These are phyloP conservation scores for Podosphaera aphanis DNA, from an alignment of 2,329 filamentous ascomycete genomes.

Conservation along the genomic window DNA sequence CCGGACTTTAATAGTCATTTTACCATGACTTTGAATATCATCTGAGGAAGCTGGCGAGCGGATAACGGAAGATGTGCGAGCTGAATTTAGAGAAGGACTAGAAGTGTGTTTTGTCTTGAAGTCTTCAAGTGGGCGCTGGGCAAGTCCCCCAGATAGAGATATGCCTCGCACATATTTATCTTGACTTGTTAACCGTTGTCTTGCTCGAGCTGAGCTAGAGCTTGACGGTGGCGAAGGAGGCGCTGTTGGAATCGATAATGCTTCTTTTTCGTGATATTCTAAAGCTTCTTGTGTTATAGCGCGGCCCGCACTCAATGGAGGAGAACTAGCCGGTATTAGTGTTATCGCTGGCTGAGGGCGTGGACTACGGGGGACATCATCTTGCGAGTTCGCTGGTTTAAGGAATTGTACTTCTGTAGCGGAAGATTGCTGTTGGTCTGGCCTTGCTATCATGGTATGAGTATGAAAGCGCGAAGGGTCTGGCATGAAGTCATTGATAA, in stretches of 20 bases:
- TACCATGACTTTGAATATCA: constrained; percentile 17
- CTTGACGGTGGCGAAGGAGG: constrained; percentile 13
- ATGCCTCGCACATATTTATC: constrained; percentile 8
- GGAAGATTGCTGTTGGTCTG: constrained; percentile 23
- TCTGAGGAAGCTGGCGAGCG: constrained; percentile 16
- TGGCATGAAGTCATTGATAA: constrained; percentile 50
- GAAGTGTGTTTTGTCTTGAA: constrained; percentile 2
- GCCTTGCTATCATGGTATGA: constrained; percentile 37
- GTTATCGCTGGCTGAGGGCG: constrained; percentile 8
- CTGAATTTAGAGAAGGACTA: constrained; percentile 4
- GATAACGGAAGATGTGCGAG: constrained; percentile 4
- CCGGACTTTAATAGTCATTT: constrained; percentile 47
- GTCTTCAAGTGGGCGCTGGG: constrained; percentile 2
- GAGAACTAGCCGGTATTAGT: constrained; percentile 6
- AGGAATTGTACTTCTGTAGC: constrained; percentile 19
- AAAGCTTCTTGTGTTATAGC: constrained; percentile 4
- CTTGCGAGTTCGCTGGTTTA: constrained; percentile 10
- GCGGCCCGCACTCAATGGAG: constrained; percentile 8
- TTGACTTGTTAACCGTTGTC: constrained; percentile 12
- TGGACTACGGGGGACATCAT: constrained; percentile 11
- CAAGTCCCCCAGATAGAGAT: constrained; percentile 4
- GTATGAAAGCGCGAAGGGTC: constrained; percentile 40
- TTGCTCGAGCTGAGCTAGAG: constrained; percentile 10
- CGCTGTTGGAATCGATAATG: constrained; percentile 5
- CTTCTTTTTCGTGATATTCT: constrained; percentile 4